A percentile compares a stretch with the other conserved stretches of the same genome.
These are phyloP conservation scores for Phytophthora foliorum DNA, from an alignment of 352 stramenopile species.

Conservation along the genomic window DNA sequence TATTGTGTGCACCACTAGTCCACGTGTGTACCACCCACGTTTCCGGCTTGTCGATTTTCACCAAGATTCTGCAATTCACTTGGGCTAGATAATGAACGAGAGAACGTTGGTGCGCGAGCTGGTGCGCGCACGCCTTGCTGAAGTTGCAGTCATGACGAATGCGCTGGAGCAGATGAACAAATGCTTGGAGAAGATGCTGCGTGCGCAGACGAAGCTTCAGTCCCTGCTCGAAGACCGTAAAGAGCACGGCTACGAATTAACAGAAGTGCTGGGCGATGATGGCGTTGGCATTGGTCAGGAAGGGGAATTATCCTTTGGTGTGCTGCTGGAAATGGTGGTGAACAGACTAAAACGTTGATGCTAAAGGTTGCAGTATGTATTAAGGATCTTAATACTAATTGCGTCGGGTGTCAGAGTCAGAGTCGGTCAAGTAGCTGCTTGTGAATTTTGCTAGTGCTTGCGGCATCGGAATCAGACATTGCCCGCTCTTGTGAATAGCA, in stretches of 20 bases:
- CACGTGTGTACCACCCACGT: too few relatives aligned
- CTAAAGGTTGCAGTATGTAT: neutral
- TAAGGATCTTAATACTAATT: neutral
- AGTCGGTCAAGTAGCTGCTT: neutral
- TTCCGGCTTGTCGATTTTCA: too few relatives aligned
- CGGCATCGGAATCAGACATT: neutral
- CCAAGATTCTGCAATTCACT: too few relatives aligned
- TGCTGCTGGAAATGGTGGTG: constrained; percentile 10
- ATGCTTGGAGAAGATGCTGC: constrained; percentile 2
- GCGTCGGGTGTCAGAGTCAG: too few relatives aligned
- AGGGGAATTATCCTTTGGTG: neutral
- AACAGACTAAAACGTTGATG: neutral
- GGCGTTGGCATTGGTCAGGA: neutral
- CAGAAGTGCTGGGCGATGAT: neutral
- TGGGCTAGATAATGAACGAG: too few relatives aligned
- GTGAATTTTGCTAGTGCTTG: neutral
- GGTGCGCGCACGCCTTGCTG: neutral
- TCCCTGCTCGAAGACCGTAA: neutral
- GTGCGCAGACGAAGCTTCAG: neutral
- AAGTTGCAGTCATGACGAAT: neutral
- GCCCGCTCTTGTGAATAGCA: neutral
- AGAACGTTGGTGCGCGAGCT: neutral
- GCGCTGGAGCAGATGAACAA: neutral
- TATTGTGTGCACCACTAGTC: too few relatives aligned
- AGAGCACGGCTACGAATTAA: neutral